Base-by-base conservation (phyloP, 441 rosid genomes). In the Erodium moschatum region DNA sequence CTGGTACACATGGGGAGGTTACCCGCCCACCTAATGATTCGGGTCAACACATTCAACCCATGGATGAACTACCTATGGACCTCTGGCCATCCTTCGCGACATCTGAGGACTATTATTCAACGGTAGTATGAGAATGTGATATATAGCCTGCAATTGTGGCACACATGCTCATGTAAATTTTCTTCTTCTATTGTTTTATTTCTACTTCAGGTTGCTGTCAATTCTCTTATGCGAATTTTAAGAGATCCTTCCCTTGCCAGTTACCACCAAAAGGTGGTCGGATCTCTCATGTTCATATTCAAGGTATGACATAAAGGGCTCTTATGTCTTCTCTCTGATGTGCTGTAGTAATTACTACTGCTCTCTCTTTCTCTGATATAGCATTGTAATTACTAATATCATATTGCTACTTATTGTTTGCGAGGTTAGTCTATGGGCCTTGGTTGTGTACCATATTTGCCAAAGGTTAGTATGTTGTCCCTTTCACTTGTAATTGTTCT, bases 241-340 rank as follows among this genome's bases (percentile, higher is more conserved):
- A 90, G 96, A 81, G 98, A 95, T 83, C 87, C 97, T 67, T 95
- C 98, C 33, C 96, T 95, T 75, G 85, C 91, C 72, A 92, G 97
- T 82, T 85, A 92, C 84, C 99, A 95, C 91, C 90, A 88, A 80
- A 89, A 90, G 90, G 99, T 90, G 82, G 98, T 95, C 76, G 93
- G 91, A 74, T 95, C 99, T 70, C 92, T 95, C 72, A 86, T 92
- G 96, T 87, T 90, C 85, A 89, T 95, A 78, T 95, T 95, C 77
- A 90, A 95, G 98, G 99, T 95, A 83, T 69, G 18, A 52, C 20
- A 52, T 33, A 52, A 52, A 16, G 60, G 60, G 20, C 21, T 60
- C 31, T 7, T 33, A 1, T 70, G 64, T 63, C 6, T 15, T 65
- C 4, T 56, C 27, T 56, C 62, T 6, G 24, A 56, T 65, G 11